These are phyloP conservation scores for Neolecta irregularis DNA, from an alignment of 1,139 yeast genomes.

Conservation along the genomic window DNA sequence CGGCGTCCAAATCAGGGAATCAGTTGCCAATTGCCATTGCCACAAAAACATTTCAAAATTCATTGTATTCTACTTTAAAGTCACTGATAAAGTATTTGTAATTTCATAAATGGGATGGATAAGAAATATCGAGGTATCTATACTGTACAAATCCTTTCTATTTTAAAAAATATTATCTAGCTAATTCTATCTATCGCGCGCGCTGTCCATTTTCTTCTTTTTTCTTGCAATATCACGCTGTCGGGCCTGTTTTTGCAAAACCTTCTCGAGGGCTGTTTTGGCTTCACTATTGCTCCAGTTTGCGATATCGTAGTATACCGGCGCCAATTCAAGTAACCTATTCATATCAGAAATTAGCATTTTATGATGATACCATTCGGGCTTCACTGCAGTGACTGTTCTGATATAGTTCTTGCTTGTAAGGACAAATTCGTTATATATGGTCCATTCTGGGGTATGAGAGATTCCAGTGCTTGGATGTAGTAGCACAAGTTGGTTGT, in stretches of 20 bases:
- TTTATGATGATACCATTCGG: constrained; percentile 46
- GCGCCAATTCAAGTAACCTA: constrained; percentile 57
- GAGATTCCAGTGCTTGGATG: constrained; percentile 88
- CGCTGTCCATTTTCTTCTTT: neutral
- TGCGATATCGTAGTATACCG: constrained; percentile 61
- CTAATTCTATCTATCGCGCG: too few species aligned
- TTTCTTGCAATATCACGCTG: constrained; percentile 10
- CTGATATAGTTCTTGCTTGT: constrained; percentile 87
- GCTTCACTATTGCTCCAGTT: constrained; percentile 75
- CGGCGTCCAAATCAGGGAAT: too few species aligned
- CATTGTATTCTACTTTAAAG: too few species aligned
- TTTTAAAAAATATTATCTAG: too few species aligned
- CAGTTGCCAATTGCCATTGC: too few species aligned
- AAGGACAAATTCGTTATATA: constrained; percentile 85
- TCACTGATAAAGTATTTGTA: too few species aligned
- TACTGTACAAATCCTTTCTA: too few species aligned
- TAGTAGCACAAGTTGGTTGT: constrained; percentile 83
- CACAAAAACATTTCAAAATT: too few species aligned
- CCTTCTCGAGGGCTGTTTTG: constrained; percentile 59
- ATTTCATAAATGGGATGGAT: too few species aligned
- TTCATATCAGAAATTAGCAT: neutral
- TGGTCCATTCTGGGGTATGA: constrained; percentile 78
- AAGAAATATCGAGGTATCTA: too few species aligned
- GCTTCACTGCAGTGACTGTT: constrained; percentile 81
- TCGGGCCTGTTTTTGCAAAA: constrained; percentile 24